Evolutionary conservation across 371 early-diverging fungal species (phyloP).

Genomic region (Mucor racemosus): DNA sequence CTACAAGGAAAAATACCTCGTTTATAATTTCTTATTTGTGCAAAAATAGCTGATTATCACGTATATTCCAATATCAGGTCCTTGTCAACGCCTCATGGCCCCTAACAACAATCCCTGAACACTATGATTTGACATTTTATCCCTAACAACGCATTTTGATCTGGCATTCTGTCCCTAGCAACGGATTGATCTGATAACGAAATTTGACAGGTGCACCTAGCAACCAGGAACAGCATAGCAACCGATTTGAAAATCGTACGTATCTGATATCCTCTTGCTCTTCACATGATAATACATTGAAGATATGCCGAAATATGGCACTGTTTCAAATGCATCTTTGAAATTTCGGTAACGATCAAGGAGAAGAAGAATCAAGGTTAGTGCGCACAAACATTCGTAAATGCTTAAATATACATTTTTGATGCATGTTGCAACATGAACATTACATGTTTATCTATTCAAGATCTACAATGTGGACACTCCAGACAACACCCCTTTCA

Average conservation of each 20-base stretch:
- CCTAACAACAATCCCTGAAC: no score
- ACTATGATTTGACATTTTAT: no score
- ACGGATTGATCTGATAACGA: neutral
- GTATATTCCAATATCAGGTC: no score
- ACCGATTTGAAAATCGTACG: neutral
- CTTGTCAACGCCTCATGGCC: no score
- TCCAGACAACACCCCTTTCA: neutral
- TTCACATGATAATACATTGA: no score
- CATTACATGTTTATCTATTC: neutral
- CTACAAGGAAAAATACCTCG: no score
- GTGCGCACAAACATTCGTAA: neutral
- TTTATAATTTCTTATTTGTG: no score
- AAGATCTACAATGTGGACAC: neutral
- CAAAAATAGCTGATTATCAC: no score
- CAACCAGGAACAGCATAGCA: constrained; percentile 1
- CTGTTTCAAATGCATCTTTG: neutral
- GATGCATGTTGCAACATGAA: neutral
- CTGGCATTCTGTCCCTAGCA: neutral
- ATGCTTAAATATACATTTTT: no score
- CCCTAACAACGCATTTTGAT: neutral
- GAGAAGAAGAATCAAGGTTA: neutral
- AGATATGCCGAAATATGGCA: neutral
- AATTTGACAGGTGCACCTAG: neutral
- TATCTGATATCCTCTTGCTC: no score
- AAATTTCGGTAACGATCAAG: neutral